Evolutionary conservation across 192 early-diverging fungal species (phyloP), one percentile per base, ranked within the genome.

Genomic region (Gamsiella multidivaricata): DNA sequence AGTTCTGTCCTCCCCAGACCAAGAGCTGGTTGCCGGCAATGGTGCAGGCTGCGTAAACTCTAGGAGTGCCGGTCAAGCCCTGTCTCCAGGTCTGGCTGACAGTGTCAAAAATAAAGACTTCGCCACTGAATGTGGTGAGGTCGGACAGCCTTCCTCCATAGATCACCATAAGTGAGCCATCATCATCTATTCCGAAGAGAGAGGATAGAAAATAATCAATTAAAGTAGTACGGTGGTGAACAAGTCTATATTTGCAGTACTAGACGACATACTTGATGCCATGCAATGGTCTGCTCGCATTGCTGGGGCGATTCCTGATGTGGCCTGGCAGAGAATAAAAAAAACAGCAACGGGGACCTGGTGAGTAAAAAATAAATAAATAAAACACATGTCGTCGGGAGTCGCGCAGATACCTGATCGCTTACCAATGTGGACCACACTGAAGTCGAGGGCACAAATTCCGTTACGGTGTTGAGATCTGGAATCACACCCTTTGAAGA

Each of bases 261-360:
- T 17, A 34, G 3, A 12, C 3, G 23, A 45, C 73, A 45, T 78
- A 76, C 73, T 68, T 2, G 58, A 46, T 0, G 65, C 25, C 59
- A 78, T 63, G 65, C 65, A 78, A 34, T 61, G 65, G 26, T 78
- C 73, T 43, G 73, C 57, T 56, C 65, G 50, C 65, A 61, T 56
- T 3, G 73, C 11, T 51, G 73, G 72, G 2, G 23, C 34, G 9
- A 39, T 29, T 18, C 58, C 58, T 23, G 50, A 55, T 0, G 64
- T 75, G 20, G 20, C 5, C 71, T 74, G 42, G 5, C 34, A 20
- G 5, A 55, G 23, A 20, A 18, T 29, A 22, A 36, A 68, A 46
- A 47, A 15, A 43, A n/a, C n/a, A 18, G 25, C 6, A 26, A 29
- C n/a, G 20, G 51, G 51, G n/a, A n/a, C n/a, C n/a, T n/a, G n/a